Evolutionary conservation across 2,329 filamentous ascomycete genomes (phyloP).

Genomic region (Lomentospora prolificans): DNA sequence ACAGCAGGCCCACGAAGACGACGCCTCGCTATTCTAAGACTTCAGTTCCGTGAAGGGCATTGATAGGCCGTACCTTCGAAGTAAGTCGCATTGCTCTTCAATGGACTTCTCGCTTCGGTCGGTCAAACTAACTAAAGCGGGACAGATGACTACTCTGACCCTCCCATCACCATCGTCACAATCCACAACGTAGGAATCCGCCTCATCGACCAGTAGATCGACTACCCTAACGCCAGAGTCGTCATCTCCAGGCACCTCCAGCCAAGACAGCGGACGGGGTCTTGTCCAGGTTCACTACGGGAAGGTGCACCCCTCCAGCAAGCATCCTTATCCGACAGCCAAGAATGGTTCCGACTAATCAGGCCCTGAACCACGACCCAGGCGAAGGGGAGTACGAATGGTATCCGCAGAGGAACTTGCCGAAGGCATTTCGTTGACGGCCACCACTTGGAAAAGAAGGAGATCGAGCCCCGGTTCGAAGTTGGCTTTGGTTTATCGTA

Average conservation of each 20-base stretch:
- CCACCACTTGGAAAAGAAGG: slow-evolving; percentile 38
- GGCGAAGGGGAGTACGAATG: slow-evolving; percentile 40
- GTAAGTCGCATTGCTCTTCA: too few species aligned
- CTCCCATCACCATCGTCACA: slow-evolving; percentile 52
- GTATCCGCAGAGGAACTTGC: slow-evolving; percentile 41
- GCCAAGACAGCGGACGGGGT: slow-evolving; percentile 50
- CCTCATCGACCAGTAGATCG: slow-evolving; percentile 49
- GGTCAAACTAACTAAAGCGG: slow-evolving; percentile 29
- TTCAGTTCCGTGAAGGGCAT: slow-evolving; percentile 46
- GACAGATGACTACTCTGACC: slow-evolving; percentile 53
- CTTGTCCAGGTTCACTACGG: slow-evolving; percentile 49
- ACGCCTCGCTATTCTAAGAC: slow-evolving; percentile 50
- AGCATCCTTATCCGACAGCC: slow-evolving; percentile 53
- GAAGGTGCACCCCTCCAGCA: slow-evolving; percentile 44
- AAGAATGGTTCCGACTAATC: slow-evolving; percentile 46
- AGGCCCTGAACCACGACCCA: slow-evolving; percentile 41
- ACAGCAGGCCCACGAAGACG: slow-evolving; percentile 41
- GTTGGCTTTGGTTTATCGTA: slow-evolving; percentile 50
- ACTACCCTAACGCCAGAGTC: slow-evolving; percentile 54
- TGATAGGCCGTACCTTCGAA: slow-evolving; percentile 46
- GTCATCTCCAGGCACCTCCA: slow-evolving; percentile 56
- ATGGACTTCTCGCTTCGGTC: too few species aligned
- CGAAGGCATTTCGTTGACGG: slow-evolving; percentile 45
- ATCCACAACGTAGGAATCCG: slow-evolving; percentile 55
- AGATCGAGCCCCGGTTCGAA: slow-evolving; percentile 40